Conservation (phyloP, 345 rosid species). For the Linum trigynum region DNA sequence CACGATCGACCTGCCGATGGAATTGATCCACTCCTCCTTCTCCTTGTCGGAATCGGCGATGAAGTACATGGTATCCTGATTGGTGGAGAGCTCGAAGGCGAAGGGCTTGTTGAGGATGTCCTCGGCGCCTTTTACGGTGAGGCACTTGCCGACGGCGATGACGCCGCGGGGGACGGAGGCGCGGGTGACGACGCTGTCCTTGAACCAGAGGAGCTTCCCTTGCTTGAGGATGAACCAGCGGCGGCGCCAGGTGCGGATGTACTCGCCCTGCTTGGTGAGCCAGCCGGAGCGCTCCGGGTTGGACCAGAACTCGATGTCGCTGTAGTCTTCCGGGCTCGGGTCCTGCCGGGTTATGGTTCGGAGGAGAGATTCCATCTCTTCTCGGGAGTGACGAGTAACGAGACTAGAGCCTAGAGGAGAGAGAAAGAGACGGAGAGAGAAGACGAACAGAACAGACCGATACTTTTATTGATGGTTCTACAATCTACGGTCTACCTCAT, state of each 20-base stretch:
- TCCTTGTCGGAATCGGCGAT: constrained; percentile 26
- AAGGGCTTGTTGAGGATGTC: constrained; percentile 24
- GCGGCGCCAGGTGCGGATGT: constrained; percentile 24
- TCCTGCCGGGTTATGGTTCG: constrained; percentile 24
- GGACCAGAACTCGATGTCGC: constrained; percentile 22
- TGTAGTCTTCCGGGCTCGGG: constrained; percentile 23
- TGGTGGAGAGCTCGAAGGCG: constrained; percentile 28
- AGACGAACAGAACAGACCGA: not conserved
- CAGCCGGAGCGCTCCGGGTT: constrained; percentile 24
- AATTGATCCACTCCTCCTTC: constrained; percentile 31
- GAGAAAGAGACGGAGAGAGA: not conserved
- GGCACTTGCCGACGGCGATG: constrained; percentile 21
- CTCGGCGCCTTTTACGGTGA: constrained; percentile 28
- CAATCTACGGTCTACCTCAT: no score
- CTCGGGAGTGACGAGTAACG: not conserved
- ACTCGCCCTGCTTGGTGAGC: constrained; percentile 25
- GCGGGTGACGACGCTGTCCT: constrained; percentile 18
- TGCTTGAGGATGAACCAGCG: constrained; percentile 28
- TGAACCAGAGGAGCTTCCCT: constrained; percentile 29
- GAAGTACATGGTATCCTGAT: constrained; percentile 24
- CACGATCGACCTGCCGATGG: constrained; percentile 25
- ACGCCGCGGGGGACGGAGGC: constrained; percentile 21
- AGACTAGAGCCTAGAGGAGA: not conserved
- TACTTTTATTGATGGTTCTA: no score
- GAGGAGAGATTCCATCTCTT: constrained; percentile 18